Conservation (phyloP, 345 rosid genomes). For the Corchorus capsularis region DNA sequence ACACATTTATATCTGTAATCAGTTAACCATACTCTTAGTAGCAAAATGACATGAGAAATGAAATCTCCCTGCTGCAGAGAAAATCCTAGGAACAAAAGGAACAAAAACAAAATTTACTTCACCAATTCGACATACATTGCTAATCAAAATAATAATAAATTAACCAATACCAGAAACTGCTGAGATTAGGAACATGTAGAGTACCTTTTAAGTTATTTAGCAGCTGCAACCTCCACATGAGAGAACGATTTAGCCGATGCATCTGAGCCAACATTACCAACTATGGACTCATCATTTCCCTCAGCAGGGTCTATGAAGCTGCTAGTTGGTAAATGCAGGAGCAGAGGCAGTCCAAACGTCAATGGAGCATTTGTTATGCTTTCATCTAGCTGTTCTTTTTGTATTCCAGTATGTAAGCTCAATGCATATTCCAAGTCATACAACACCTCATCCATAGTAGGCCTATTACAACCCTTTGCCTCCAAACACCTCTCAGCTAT, state of each 20-base stretch:
- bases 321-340: constrained; percentile 35
- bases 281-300: constrained; percentile 19
- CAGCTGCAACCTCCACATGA: constrained; percentile 25
- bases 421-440: constrained; percentile 57
- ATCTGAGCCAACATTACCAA: not conserved
- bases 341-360: constrained; percentile 13
- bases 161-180: not conserved
- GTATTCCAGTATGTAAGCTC: constrained; percentile 24
- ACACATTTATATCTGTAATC: not conserved
- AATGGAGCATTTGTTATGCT: constrained; percentile 32
- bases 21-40: not conserved
- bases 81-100: not conserved
- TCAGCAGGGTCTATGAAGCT: constrained; percentile 3
- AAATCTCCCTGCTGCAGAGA: not conserved
- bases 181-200: not conserved
- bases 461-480: constrained; percentile 48
- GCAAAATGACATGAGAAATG: not conserved
- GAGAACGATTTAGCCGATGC: constrained; percentile 28
- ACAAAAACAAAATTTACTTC: not conserved
- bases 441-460: constrained; percentile 56
- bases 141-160: not conserved
- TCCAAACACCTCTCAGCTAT: constrained; percentile 57
- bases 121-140: not conserved
- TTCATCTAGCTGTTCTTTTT: constrained; percentile 26
- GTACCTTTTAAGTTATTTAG: constrained; percentile 24